Evolutionary conservation across 1,284 basidiomycete genomes (phyloP).

Genomic region (Ustanciosporium gigantosporum): DNA sequence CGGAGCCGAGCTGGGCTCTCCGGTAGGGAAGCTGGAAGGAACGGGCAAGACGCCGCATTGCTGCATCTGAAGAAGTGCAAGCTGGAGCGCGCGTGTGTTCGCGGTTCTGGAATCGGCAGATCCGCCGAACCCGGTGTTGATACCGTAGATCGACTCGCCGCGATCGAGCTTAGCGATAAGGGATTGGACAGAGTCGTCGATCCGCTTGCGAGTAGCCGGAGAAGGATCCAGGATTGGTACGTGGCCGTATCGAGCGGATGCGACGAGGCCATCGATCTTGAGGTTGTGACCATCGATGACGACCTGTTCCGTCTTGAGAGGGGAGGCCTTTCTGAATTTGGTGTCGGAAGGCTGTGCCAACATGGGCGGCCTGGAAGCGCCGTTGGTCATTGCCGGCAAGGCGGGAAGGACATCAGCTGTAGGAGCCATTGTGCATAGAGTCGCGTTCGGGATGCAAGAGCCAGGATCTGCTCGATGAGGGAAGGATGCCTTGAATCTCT

Average conservation of each 20-base stretch:
- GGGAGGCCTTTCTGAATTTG: conserved; percentile 35
- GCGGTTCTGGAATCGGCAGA: conserved; percentile 50
- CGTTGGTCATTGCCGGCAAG: conserved; percentile 11
- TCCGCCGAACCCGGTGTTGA: conserved; percentile 55
- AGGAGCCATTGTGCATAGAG: conserved; percentile 20
- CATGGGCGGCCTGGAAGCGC: no score
- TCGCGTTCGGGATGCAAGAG: no score
- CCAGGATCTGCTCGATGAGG: conserved; percentile 3
- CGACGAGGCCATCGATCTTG: conserved; percentile 44
- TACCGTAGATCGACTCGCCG: conserved; percentile 50
- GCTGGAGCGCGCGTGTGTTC: conserved; percentile 48
- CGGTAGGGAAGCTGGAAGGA: conserved; percentile 34
- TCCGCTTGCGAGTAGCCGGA: conserved; percentile 32
- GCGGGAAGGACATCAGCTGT: conserved; percentile 31
- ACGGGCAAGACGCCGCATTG: conserved; percentile 52
- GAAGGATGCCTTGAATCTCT: conserved; percentile 15
- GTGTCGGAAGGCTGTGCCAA: conserved; percentile 28
- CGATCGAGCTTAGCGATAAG: conserved; percentile 43
- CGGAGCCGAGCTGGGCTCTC: conserved; percentile 36
- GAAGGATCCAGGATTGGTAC: conserved; percentile 41
- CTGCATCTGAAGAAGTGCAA: conserved; percentile 53
- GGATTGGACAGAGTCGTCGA: conserved; percentile 45
- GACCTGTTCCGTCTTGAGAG: conserved; percentile 34
- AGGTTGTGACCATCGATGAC: conserved; percentile 45
- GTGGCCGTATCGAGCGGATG: conserved; percentile 42